Base-by-base conservation (phyloP, 1,139 yeast species). In the Scheffersomyces quercinus region DNA sequence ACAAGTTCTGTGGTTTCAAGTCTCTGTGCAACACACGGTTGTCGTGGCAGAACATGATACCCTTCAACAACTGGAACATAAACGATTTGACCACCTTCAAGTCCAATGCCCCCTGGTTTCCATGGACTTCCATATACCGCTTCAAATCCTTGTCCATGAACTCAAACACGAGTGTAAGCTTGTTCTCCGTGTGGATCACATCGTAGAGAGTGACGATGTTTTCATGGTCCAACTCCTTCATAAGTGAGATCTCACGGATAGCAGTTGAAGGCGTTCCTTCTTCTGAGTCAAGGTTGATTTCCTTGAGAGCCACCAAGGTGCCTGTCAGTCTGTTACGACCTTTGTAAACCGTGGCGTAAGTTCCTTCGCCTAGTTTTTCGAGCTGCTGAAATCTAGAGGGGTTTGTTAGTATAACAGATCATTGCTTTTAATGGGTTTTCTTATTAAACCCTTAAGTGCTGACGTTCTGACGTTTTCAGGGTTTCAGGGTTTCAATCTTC, bases 181-280 rank as follows among this genome's bases (percentile, higher is more conserved):
- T 93, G 72, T 93, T 93, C 59, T 93, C 99, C 0, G 98, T 90
- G 64, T 93, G 99, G 49, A 93, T 90, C 29, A 93, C 98, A 65
- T 93, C 98, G 67, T 90, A 90, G 38, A 93, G 73, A 14, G 97
- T 84, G 36, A 93, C 96, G 49, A 93, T 90, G 64, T 93, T 93
- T 52, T 90, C 96, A 64, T 91, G 96, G 62, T 89, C 91, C 54
- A 93, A 77, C 64, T 93, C 99, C 65, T 93, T 93, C 97, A 93
- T 89, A 49, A 93, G 73, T 7, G 98, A 93, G 48, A 93, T 93
- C 66, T 93, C 99, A 55, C 99, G 78, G 52, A 93, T 93, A 7
- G 99, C 99, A 0, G 99, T 93, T 0, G 97, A 90, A 2, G 99
- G 99, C 0, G 98, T 93, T 10, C 99, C 99, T 66, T 93, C 99